phyloP scores from a whole-genome alignment of 495 filamentous ascomycete genomes.

The Letharia lupina region DNA sequence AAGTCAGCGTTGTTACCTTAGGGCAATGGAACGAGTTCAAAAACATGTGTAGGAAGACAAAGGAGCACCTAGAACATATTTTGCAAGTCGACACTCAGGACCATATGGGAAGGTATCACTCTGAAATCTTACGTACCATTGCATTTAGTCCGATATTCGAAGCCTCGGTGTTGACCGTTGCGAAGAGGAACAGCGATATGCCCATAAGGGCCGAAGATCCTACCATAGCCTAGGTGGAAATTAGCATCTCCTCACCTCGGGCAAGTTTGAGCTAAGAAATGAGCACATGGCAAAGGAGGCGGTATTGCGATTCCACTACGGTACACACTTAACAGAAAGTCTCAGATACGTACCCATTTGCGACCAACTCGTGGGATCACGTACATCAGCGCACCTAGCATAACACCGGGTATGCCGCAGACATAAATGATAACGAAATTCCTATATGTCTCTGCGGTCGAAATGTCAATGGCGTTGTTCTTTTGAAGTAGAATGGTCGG shows the following conservation, averaged over 20 bases:
- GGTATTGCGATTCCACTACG: too few species aligned
- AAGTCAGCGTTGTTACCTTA: neutral
- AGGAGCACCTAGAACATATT: neutral
- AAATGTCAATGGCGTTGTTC: constrained; percentile 30
- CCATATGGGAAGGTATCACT: neutral
- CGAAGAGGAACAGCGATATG: constrained; percentile 38
- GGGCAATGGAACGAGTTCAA: neutral
- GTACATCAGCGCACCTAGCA: constrained; percentile 36
- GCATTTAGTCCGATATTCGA: constrained; percentile 39
- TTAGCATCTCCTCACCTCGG: neutral
- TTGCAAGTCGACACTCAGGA: neutral
- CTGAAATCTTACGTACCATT: constrained; percentile 19
- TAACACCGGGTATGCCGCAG: constrained; percentile 37
- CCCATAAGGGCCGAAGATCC: constrained; percentile 40
- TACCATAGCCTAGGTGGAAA: constrained; percentile 31
- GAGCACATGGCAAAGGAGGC: too few species aligned
- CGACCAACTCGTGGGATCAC: constrained; percentile 34
- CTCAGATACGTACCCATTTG: constrained; percentile 24
- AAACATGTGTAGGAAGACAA: neutral
- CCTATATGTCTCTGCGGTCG: constrained; percentile 33
- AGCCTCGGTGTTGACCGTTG: constrained; percentile 35
- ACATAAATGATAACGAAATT: constrained; percentile 40
- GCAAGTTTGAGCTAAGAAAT: neutral
- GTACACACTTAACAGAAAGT: neutral
- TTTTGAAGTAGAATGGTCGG: constrained; percentile 36